phyloP scores from a whole-genome alignment of 164 flowering plant genomes.

The Sedum album region DNA sequence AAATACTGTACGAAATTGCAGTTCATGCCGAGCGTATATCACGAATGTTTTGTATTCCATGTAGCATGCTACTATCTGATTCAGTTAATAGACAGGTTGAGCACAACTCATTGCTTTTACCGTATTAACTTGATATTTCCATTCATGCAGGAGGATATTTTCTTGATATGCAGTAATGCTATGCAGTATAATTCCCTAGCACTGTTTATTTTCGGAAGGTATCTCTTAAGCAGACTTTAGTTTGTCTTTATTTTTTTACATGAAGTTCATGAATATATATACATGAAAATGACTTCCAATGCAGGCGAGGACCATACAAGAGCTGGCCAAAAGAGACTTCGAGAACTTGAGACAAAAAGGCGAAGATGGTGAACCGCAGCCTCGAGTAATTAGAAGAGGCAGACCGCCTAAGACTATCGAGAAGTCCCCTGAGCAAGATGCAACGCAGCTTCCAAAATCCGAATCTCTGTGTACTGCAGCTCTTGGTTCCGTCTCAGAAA shows the following conservation, averaged over 20 bases:
- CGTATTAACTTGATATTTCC: too few species aligned
- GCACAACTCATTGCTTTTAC: not conserved
- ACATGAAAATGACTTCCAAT: not conserved
- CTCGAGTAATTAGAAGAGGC: slow-evolving; percentile 50
- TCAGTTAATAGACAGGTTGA: not conserved
- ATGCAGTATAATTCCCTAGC: slow-evolving; percentile 89
- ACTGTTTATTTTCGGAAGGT: slow-evolving; percentile 93
- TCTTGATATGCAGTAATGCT: slow-evolving; percentile 80
- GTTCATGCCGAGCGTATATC: not conserved
- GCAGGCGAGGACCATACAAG: slow-evolving; percentile 84
- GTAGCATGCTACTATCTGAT: not conserved
- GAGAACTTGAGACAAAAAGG: slow-evolving; percentile 75
- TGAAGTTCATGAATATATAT: not conserved
- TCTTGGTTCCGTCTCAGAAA: slow-evolving; percentile 33
- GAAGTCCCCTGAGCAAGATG: slow-evolving; percentile 25
- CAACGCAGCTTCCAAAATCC: slow-evolving; percentile 20
- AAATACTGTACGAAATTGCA: not conserved
- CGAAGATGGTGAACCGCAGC: slow-evolving; percentile 46
- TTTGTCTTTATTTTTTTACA: not conserved
- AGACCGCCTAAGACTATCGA: slow-evolving; percentile 46
- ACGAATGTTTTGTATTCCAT: not conserved
- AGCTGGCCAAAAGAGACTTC: slow-evolving; percentile 78
- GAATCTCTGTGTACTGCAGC: slow-evolving; percentile 35
- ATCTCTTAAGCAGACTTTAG: not conserved
- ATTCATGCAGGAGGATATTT: slow-evolving; percentile 67